Evolutionary conservation across 768 basidiomycete species (phyloP), one percentile per base, ranked within the genome.

Genomic region (Xerocomus brunneocitrinus): DNA sequence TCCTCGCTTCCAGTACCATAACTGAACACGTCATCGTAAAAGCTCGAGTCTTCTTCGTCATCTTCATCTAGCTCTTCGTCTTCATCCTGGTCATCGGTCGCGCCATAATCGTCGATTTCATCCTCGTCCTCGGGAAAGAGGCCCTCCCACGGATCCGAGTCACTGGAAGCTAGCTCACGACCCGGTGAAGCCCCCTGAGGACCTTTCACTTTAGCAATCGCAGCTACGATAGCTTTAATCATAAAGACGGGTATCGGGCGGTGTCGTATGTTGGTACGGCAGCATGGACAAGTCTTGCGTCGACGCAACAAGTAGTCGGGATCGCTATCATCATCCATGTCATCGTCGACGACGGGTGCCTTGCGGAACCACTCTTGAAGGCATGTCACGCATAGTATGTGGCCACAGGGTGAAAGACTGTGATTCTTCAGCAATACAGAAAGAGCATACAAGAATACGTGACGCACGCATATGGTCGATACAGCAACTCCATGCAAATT

Each of bases 291-390:
- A 1, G 83, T 80, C 65, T 90, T 90, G 24, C 76, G 73, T 25
- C 87, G 80, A 54, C 73, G 73, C 28, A 87, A 63, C 27, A 85
- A 67, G 57, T 80, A 79, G 41, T 71, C 66, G 8, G 73, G 67
- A 40, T 71, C 68, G 32, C 66, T 65, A 40, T 75, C 73, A 42
- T 76, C 69, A 49, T 68, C 54, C 74, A 78, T 79, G 16, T 77
- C 76, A 35, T 75, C 73, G 27, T 75, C 76, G 16, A 63, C 55
- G 0, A 73, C 69, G 3, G 87, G 86, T 3, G 86, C 85, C 48
- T 80, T 78, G 54, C 81, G 79, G 70, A 90, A 90, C 88, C 88
- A 90, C 59, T 84, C 81, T 66, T 87, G 84, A 8, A 90, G 78
- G 59, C 88, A 90, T 3, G 62, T 59, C 27, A 85, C 75, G 52